A percentile compares a stretch with the other conserved stretches of the same genome.
Evolutionary conservation across 495 filamentous ascomycete species (phyloP).

Genomic region (Sabuloglossum arenarium): DNA sequence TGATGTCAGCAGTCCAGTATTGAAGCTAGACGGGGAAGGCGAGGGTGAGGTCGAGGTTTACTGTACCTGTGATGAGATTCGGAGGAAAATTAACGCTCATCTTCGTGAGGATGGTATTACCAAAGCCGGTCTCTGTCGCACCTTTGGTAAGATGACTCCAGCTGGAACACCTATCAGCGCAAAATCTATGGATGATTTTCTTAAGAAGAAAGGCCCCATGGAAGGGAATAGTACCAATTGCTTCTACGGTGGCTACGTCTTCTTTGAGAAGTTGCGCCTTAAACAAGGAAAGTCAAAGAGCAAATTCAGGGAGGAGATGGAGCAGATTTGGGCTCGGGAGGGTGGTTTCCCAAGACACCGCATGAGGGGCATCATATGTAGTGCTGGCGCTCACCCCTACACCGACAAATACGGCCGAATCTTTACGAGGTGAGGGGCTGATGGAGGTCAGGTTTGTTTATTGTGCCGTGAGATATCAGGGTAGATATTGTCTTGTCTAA

Average conservation of each 20-base stretch:
- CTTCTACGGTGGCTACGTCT: constrained; percentile 32
- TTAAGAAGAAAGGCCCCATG: constrained; percentile 23
- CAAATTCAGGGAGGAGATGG: constrained; percentile 29
- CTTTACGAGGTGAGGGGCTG: not conserved
- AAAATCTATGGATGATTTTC: constrained; percentile 25
- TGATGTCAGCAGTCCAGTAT: constrained; percentile 14
- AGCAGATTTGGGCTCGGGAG: constrained; percentile 18
- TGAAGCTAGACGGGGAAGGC: constrained; percentile 23
- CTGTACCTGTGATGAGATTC: constrained; percentile 36
- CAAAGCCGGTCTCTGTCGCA: constrained; percentile 30
- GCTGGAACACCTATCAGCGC: constrained; percentile 13
- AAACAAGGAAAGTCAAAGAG: constrained; percentile 32
- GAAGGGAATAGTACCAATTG: constrained; percentile 21
- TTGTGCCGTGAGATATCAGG: too few species aligned
- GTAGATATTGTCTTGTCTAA: too few species aligned
- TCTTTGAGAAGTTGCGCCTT: constrained; percentile 39
- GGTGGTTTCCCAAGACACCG: not conserved
- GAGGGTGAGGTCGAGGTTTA: constrained; percentile 23
- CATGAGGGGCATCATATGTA: not conserved
- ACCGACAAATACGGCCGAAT: not conserved
- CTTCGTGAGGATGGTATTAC: constrained; percentile 26
- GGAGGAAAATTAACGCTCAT: constrained; percentile 30
- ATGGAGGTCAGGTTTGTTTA: not conserved
- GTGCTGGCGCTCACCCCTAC: not conserved
- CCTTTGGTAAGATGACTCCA: constrained; percentile 18